Base-by-base conservation (phyloP, 768 basidiomycete species). In the Lactarius hatsudake region DNA sequence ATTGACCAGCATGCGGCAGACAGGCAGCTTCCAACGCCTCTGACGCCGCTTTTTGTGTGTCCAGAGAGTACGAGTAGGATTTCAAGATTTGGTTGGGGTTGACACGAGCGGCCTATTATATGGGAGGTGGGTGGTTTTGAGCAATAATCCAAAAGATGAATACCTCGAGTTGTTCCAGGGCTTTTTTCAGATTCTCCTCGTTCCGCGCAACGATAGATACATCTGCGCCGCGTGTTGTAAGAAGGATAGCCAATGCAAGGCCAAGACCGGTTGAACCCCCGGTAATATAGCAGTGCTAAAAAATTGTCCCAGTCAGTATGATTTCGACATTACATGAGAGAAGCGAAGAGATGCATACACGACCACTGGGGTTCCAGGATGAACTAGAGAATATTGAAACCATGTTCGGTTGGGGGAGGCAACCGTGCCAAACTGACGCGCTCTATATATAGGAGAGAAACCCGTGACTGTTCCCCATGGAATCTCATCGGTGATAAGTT, bases 131-230 rank as follows among this genome's bases (percentile, higher is more conserved):
- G 28, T 32, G 56, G 38, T 17, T 17, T 20, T 9, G n/a, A 61
- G 26, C 32, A 12, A 30, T 8, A 17, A n/a, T 40, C 12, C n/a
- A 28, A 54, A n/a, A 30, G 7, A 42, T 30, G 20, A 57, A 34
- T 48, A 90, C 93, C 82, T 94, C 87, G 32, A 96, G 75, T 54
- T 82, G 78, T 38, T 76, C 78, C 28, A 91, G 72, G 0, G 93
- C 90, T 18, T 76, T 78, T 62, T 86, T 81, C 13, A 95, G 77
- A 66, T 84, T 86, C 55, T 79, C 79, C 72, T 89, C 81, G 61
- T 89, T 86, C 15, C 93, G 82, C 8, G 93, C 94, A 12, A 96
- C 89, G 66, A 96, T 93, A 8, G 91, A 92, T 3, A 96, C 88
- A 69, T 93, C 82, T 0, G 94, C 93, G 0, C 95, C 94, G 66